Evolutionary conservation across 1,284 basidiomycete species (phyloP), one percentile per base, ranked within the genome.

Genomic region (Termitomyces sp.): DNA sequence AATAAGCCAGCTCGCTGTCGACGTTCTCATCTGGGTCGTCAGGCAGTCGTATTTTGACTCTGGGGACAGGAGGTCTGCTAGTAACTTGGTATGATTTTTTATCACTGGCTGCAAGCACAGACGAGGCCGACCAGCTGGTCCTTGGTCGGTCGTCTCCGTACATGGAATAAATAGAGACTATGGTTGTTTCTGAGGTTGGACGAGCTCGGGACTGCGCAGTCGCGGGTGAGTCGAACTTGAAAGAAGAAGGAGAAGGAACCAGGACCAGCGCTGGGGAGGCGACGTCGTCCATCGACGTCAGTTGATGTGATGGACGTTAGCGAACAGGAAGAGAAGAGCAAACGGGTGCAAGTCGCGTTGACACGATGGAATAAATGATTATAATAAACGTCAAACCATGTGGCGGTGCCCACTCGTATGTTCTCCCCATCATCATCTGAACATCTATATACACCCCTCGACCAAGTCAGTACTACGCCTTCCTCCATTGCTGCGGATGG

Each of bases 161-260:
- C 87, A 89, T 90, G 46, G 84, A 88, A 66, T 88, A 90, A 52
- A 90, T 90, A 52, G 85, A 83, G 65, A 86, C 81, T 60, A 88
- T 86, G 8, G 85, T 81, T 34, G 82, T 79, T 60, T 86, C 84
- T 52, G 73, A 74, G 5, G 73, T 72, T 19, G 62, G 62, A 35
- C 71, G 30, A 14, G 18, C 34, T 16, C n/a, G 68, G 28, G 57
- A 53, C 38, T 60, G 52, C 31, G 50, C 41, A 7, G 52, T 28
- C 26, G 8, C 28, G 46, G 54, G 51, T 30, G 55, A 49, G 37
- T 60, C 56, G 19, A 63, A 60, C 24, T 58, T 62, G 49, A 65
- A 59, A 51, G 75, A 59, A 51, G 75, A 72, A 28, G 72, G 69
- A 46, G 75, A 67, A 19, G 75, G 70, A 33, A 75, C 65, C 59